phyloP scores from a whole-genome alignment of 805 yeast species.

The Metschnikowia kunwiensis region DNA sequence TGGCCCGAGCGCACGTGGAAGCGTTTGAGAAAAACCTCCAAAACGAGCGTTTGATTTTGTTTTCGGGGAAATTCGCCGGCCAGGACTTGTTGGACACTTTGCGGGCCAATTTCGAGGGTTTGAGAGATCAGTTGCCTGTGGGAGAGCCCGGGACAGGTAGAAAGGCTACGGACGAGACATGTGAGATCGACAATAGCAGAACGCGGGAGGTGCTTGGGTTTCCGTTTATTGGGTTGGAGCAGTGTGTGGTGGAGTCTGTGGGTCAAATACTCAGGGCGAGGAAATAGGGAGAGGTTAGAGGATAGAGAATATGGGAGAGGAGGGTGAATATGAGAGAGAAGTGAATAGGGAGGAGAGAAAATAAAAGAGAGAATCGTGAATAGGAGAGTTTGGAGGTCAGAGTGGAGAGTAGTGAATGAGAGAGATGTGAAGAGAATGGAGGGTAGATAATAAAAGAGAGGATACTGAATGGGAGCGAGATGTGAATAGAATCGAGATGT shows the following conservation, averaged over 20 bases:
- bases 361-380: too few relatives aligned
- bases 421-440: not conserved
- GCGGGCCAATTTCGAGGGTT: slow-evolving; percentile 34
- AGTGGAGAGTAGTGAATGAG: not conserved
- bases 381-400: not conserved
- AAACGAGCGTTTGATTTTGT: slow-evolving; percentile 31
- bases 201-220: not conserved
- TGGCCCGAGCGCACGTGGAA: slow-evolving; percentile 19
- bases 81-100: slow-evolving; percentile 35
- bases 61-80: slow-evolving; percentile 21
- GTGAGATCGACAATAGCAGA: not conserved
- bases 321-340: not conserved
- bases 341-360: not conserved
- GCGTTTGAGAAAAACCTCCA: slow-evolving; percentile 17
- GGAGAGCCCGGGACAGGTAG: slow-evolving; percentile 37
- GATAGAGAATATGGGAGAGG: not conserved
- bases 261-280: not conserved
- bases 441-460: not conserved
- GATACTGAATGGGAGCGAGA: too few relatives aligned
- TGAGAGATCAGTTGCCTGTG: slow-evolving; percentile 43
- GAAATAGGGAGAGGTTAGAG: not conserved
- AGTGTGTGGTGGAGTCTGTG: not conserved
- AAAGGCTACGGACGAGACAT: not conserved
- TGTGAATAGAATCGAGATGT: too few relatives aligned
- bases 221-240: not conserved